A percentile compares a stretch with the other conserved stretches of the same genome.
phyloP scores from a whole-genome alignment of 371 early-diverging fungal species.

The Mortierella polycephala region DNA sequence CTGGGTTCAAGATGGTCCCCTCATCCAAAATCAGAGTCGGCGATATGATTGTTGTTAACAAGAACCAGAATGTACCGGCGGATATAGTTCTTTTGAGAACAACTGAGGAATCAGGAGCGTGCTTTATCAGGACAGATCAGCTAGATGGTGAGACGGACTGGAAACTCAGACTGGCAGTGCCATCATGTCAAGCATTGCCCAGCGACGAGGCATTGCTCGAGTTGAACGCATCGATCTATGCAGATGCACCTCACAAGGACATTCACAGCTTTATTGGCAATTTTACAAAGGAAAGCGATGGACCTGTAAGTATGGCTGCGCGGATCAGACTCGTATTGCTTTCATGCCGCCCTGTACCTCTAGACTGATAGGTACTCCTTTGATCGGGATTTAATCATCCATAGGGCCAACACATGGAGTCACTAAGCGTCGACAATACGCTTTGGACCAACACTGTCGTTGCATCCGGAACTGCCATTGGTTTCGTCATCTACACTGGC shows the following conservation, averaged over 20 bases:
- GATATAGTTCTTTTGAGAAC: constrained; percentile 93
- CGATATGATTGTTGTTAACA: constrained; percentile 90
- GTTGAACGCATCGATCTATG: constrained; percentile 80
- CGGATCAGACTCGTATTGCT: background rate
- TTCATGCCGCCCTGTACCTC: background rate
- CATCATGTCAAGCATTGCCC: constrained; percentile 78
- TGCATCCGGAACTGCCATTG: constrained; percentile 93
- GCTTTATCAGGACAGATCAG: constrained; percentile 99
- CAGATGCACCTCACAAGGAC: constrained; percentile 96
- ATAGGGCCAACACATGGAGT: constrained; percentile 64
- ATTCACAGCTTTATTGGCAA: constrained; percentile 96
- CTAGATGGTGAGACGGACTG: constrained; percentile 99
- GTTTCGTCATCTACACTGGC: constrained; percentile 98
- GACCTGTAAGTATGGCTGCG: constrained; percentile 54
- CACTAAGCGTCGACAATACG: constrained; percentile 93
- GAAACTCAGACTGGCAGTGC: constrained; percentile 94
- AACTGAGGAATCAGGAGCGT: constrained; percentile 86
- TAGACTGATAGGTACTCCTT: too few species aligned
- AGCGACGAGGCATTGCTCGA: constrained; percentile 68
- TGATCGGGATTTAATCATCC: too few species aligned
- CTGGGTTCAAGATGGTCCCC: constrained; percentile 69
- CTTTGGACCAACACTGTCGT: constrained; percentile 99
- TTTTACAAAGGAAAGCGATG: constrained; percentile 65
- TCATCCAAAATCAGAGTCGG: constrained; percentile 94
- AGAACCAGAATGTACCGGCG: constrained; percentile 94